Conservation (phyloP, 2,329 filamentous ascomycete species). For the Helicocarpus griseus region DNA sequence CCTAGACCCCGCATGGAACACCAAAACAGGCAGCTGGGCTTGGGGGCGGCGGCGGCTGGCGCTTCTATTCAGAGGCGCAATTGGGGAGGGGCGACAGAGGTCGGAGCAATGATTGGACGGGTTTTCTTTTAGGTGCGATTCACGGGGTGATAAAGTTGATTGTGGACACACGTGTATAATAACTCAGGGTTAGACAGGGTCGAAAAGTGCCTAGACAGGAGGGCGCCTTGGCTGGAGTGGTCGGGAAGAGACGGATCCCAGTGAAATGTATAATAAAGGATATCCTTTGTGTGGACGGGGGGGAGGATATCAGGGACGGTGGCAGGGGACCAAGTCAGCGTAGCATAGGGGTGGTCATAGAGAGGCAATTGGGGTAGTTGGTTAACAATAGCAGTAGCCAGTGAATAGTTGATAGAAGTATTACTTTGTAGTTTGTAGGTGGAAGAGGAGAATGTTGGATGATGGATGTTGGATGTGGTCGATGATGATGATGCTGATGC, state of each 20-base stretch:
- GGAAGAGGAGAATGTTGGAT: neutral
- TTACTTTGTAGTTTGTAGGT: too few relatives aligned
- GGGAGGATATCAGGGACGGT: neutral
- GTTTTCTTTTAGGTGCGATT: neutral
- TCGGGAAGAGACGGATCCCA: conserved; percentile 1
- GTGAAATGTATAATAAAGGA: neutral
- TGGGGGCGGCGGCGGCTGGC: neutral
- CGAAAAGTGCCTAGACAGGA: too few relatives aligned
- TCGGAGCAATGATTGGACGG: too few relatives aligned
- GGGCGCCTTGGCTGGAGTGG: neutral
- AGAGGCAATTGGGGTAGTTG: too few relatives aligned
- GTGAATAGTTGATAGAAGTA: too few relatives aligned
- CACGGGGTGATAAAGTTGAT: too few relatives aligned
- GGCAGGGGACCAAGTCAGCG: neutral
- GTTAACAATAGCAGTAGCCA: too few relatives aligned
- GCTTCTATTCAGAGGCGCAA: neutral
- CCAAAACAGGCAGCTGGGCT: conserved; percentile 4
- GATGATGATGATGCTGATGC: too few relatives aligned
- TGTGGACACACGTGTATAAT: too few relatives aligned
- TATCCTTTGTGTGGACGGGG: neutral
- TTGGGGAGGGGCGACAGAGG: neutral
- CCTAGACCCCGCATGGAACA: conserved; percentile 79
- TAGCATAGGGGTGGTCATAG: neutral
- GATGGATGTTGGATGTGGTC: neutral
- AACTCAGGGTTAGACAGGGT: too few relatives aligned